Evolutionary conservation across 1,284 basidiomycete genomes (phyloP).

Genomic region (Malassezia vespertilionis): DNA sequence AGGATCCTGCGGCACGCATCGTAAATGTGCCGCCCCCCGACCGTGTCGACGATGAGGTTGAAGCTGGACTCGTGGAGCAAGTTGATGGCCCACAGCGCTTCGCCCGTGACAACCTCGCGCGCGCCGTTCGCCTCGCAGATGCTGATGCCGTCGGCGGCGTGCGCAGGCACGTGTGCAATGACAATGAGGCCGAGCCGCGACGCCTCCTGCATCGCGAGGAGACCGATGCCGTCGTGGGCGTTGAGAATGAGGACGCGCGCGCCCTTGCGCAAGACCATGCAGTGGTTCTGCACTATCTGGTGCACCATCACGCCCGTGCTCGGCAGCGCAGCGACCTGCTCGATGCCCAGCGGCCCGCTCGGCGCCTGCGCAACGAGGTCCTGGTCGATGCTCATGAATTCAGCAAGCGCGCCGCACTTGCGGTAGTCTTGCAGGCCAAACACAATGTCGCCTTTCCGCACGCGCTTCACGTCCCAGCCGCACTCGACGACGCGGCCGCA

Average conservation of each 20-base stretch:
- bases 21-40: constrained; percentile 46
- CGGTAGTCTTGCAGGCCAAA: constrained; percentile 48
- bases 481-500: constrained; percentile 48
- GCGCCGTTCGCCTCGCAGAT: constrained; percentile 48
- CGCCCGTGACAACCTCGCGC: constrained; percentile 48
- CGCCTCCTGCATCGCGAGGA: constrained; percentile 48
- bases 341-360: constrained; percentile 42
- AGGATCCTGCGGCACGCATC: constrained; percentile 49
- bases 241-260: constrained; percentile 48
- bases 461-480: constrained; percentile 47
- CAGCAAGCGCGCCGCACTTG: constrained; percentile 48
- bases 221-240: constrained; percentile 49
- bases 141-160: constrained; percentile 41
- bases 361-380: constrained; percentile 48
- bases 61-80: constrained; percentile 48
- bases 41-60: constrained; percentile 46
- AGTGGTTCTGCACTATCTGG: constrained; percentile 48
- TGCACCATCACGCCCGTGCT: constrained; percentile 47
- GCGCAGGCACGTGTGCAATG: constrained; percentile 48
- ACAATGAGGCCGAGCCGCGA: constrained; percentile 47
- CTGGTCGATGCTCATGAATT: constrained; percentile 47
- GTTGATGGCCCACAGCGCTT: constrained; percentile 49
- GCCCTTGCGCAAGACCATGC: constrained; percentile 43
- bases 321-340: constrained; percentile 49
- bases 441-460: constrained; percentile 49